These are phyloP conservation scores for Phallus indusiatus DNA, from an alignment of 768 basidiomycete genomes.

Conservation along the genomic window DNA sequence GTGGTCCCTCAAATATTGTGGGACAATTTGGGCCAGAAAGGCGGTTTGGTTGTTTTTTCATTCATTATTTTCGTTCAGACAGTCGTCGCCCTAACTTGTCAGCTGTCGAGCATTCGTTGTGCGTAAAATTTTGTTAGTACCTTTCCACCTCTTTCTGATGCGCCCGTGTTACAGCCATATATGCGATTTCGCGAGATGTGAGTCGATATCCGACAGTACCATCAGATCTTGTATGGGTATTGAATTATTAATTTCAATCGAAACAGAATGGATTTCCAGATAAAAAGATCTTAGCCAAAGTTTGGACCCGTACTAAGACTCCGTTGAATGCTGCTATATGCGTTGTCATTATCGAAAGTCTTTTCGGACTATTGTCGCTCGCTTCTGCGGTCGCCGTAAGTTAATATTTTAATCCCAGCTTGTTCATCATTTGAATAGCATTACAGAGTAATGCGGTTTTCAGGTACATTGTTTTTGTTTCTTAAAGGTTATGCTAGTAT, in stretches of 20 bases:
- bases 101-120: constrained; percentile 14
- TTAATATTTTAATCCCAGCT: not conserved
- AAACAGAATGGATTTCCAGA: constrained; percentile 14
- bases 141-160: not conserved
- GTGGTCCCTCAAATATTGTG: constrained; percentile 75
- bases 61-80: constrained; percentile 15
- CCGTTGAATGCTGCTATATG: constrained; percentile 14
- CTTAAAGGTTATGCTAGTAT: not conserved
- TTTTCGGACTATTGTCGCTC: constrained; percentile 15
- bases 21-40: constrained; percentile 64
- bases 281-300: constrained; percentile 11
- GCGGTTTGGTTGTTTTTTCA: constrained; percentile 27
- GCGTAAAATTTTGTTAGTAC: not conserved
- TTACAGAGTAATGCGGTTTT: constrained; percentile 15
- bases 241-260: not conserved
- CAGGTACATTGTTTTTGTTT: constrained; percentile 7
- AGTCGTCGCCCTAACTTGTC: constrained; percentile 12
- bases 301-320: constrained; percentile 12
- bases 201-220: not conserved
- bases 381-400: constrained; percentile 14
- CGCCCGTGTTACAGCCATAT: not conserved
- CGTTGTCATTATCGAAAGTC: constrained; percentile 11
- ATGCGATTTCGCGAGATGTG: constrained; percentile 10
- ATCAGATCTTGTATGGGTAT: not conserved
- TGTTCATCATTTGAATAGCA: not conserved